Evolutionary conservation across 495 filamentous ascomycete species (phyloP).

Genomic region (Hyaloscypha hepaticicola): DNA sequence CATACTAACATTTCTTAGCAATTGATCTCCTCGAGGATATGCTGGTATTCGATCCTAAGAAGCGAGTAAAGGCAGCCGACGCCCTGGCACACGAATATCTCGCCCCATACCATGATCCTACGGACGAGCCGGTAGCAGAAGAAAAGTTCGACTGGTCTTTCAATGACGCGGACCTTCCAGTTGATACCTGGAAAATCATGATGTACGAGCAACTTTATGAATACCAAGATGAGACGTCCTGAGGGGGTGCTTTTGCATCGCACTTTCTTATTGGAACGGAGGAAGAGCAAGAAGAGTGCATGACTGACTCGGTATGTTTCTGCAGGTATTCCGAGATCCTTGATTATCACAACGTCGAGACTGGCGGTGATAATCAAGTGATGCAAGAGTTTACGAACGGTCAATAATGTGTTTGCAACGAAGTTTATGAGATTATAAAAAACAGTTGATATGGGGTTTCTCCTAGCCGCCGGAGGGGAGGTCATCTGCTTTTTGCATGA

Average conservation of each 20-base stretch:
- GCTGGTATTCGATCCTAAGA: slow-evolving; percentile 96
- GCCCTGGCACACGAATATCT: slow-evolving; percentile 92
- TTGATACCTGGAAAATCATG: slow-evolving; percentile 99
- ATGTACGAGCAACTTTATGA: slow-evolving; percentile 64
- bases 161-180: slow-evolving; percentile 95
- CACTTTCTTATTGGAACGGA: slow-evolving; percentile 10
- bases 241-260: slow-evolving; percentile 14
- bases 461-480: not conserved
- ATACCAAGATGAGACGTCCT: slow-evolving; percentile 21
- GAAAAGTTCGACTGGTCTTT: slow-evolving; percentile 99
- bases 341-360: slow-evolving; percentile 88
- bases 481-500: not conserved
- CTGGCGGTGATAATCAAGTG: slow-evolving; percentile 17
- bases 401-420: slow-evolving; percentile 8
- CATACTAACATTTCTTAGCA: slow-evolving; percentile 48
- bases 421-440: slow-evolving; percentile 2
- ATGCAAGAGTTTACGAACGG: slow-evolving; percentile 23
- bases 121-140: slow-evolving; percentile 90
- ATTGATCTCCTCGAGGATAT: slow-evolving; percentile 93
- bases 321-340: slow-evolving; percentile 97
- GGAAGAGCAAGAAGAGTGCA: slow-evolving; percentile 9
- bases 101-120: slow-evolving; percentile 93
- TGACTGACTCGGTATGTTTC: slow-evolving; percentile 35
- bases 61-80: slow-evolving; percentile 79
- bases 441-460: not conserved